These are phyloP conservation scores for Fraxinus latifolia DNA, from an alignment of 305 asterid genomes.

Conservation along the genomic window DNA sequence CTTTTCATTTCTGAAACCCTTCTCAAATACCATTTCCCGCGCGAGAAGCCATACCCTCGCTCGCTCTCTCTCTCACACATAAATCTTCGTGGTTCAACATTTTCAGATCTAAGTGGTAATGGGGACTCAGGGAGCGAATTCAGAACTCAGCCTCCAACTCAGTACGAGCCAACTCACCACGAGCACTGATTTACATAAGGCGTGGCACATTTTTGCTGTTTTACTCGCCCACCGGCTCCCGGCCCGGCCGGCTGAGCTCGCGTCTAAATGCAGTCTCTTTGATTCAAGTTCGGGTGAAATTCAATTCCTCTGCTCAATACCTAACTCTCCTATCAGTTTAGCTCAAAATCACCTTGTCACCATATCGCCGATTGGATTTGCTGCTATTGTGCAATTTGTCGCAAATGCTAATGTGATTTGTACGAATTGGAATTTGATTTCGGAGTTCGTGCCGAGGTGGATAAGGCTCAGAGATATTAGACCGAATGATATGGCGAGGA, in stretches of 20 bases:
- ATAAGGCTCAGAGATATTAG: slow-evolving; percentile 14
- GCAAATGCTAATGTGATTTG: slow-evolving; percentile 25
- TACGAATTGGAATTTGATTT: slow-evolving; percentile 24
- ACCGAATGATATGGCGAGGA: slow-evolving; percentile 24
- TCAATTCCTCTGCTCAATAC: slow-evolving; percentile 56
- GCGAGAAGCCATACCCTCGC: neutral
- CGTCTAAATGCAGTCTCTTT: slow-evolving; percentile 33
- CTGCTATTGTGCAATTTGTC: slow-evolving; percentile 33
- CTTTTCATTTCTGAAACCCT: slow-evolving; percentile 26
- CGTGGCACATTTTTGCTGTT: slow-evolving; percentile 62
- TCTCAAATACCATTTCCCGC: slow-evolving; percentile 39
- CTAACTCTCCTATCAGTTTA: slow-evolving; percentile 59
- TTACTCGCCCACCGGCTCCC: slow-evolving; percentile 49
- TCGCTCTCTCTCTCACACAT: slow-evolving; percentile 1
- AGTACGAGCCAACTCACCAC: slow-evolving; percentile 18
- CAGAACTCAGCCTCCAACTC: slow-evolving; percentile 28
- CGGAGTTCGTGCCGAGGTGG: slow-evolving; percentile 21
- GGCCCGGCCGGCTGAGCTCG: slow-evolving; percentile 43
- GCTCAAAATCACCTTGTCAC: slow-evolving; percentile 41
- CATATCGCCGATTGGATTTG: slow-evolving; percentile 45
- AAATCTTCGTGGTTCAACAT: neutral
- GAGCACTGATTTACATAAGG: slow-evolving; percentile 36
- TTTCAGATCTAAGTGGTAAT: slow-evolving; percentile 47
- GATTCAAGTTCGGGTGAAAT: slow-evolving; percentile 39
- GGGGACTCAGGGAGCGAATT: slow-evolving; percentile 32